Base-by-base conservation (phyloP, 768 basidiomycete species). In the Lentinula guzmanii region DNA sequence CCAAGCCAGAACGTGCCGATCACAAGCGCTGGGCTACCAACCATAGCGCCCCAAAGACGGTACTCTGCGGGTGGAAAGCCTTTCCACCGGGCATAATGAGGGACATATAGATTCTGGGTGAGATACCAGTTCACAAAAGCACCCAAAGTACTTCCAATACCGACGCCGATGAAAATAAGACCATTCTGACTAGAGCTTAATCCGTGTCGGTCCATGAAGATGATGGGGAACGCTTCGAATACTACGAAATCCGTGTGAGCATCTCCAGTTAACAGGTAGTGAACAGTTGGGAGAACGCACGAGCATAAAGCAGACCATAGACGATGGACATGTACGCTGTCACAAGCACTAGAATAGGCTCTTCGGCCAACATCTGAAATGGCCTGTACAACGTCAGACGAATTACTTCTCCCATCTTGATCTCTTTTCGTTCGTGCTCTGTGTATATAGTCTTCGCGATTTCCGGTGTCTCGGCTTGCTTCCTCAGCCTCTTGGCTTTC, bases 271-370 rank as follows among this genome's bases (percentile, higher is more conserved):
- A 60, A 42, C 15, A 56, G 51, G 4, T 63, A 24, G 66, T 28
- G 28, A 28, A 15, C 37, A 60, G 7, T 24, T 48, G 43, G 13
- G n/a, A n/a, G 18, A 56, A 75, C 84, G 64, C 66, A 85, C 84
- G 72, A 55, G 79, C 80, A 68, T 86, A 87, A 24, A 82, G 62
- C 52, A 78, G 73, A 13, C 80, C 79, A 46, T 79, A 82, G 42
- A 83, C 67, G 55, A 85, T 77, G 75, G 82, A 62, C 10, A 45
- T 31, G 69, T 85, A 86, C 10, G 80, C 33, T 0, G 82, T 79
- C 18, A 81, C 71, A 13, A 76, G 71, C 4, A 85, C 61, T 10
- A 85, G 67, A 65, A 84, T 82, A 0, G 82, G 80, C 65, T 86
- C 85, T 7, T 66, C 71, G 60, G 77, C 73, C 28, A 86, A 70